Percentiles rank a stretch among this genome's conserved stretches.
Evolutionary conservation across 768 basidiomycete species (phyloP).

Genomic region (Boletus reticulatus): DNA sequence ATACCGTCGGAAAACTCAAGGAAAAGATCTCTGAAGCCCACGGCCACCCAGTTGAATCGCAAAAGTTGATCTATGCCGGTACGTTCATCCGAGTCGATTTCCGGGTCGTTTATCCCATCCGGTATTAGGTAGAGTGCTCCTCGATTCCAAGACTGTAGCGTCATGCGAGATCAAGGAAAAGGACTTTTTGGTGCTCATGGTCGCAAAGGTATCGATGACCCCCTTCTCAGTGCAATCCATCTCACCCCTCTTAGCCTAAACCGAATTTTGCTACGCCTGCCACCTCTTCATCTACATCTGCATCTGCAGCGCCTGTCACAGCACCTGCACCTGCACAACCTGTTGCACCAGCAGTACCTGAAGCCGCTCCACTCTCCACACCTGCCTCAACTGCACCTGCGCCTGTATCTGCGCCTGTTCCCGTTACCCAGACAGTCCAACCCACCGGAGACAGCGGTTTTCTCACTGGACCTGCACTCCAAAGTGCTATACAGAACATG

Average conservation of each 20-base stretch:
- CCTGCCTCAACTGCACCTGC: conserved; percentile 33
- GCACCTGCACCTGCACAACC: conserved; percentile 22
- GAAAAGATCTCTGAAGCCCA: conserved; percentile 76
- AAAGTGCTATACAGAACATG: conserved; percentile 79
- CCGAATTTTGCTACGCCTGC: conserved; percentile 35
- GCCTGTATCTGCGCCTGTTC: conserved; percentile 20
- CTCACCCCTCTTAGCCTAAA: conserved; percentile 47
- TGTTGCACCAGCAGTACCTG: conserved; percentile 30
- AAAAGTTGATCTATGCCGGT: conserved; percentile 98
- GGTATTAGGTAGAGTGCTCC: conserved; percentile 79
- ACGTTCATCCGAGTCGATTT: conserved; percentile 18
- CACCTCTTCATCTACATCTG: conserved; percentile 25
- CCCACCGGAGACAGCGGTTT: conserved; percentile 52
- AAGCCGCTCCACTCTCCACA: conserved; percentile 31
- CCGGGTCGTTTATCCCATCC: background rate
- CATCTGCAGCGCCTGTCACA: background rate
- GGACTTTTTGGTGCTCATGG: conserved; percentile 99
- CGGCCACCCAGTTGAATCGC: conserved; percentile 66
- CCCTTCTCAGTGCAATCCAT: background rate
- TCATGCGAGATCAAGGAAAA: conserved; percentile 95
- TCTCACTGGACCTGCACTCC: conserved; percentile 72
- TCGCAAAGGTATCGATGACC: conserved; percentile 71
- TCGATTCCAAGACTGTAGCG: conserved; percentile 84
- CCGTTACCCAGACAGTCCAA: conserved; percentile 28
- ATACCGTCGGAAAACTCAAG: conserved; percentile 81